Evolutionary conservation across 1,284 basidiomycete species (phyloP).

Genomic region (Trichosporon sp.): DNA sequence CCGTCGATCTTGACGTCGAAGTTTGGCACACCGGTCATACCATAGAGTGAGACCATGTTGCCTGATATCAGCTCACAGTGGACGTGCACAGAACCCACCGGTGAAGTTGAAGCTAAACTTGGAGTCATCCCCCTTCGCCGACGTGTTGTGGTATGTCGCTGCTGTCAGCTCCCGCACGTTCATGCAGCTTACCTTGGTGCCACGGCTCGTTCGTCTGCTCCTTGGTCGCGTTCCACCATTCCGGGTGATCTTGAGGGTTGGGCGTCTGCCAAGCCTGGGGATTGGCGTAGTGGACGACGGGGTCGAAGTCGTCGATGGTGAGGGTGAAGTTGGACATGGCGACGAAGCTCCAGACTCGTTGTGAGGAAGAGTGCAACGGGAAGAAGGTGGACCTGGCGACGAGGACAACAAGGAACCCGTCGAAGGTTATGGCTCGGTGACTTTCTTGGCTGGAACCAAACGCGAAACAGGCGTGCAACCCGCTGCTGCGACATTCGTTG

Average conservation of each 20-base stretch:
- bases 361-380: slow-evolving; percentile 15
- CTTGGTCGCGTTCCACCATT: slow-evolving; percentile 46
- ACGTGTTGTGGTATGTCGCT: slow-evolving; percentile 54
- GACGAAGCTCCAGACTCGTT: background rate
- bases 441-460: background rate
- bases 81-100: slow-evolving; percentile 23
- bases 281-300: slow-evolving; percentile 46
- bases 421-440: background rate
- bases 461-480: background rate
- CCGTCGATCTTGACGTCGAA: slow-evolving; percentile 50
- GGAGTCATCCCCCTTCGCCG: slow-evolving; percentile 33
- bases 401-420: background rate
- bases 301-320: slow-evolving; percentile 58
- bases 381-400: slow-evolving; percentile 5
- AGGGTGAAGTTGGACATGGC: slow-evolving; percentile 38
- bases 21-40: slow-evolving; percentile 36
- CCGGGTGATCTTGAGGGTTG: slow-evolving; percentile 52
- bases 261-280: slow-evolving; percentile 52
- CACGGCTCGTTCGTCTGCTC: slow-evolving; percentile 47
- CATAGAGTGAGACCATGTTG: slow-evolving; percentile 47
- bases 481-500: background rate
- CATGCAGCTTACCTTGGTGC: slow-evolving; percentile 47
- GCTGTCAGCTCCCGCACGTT: slow-evolving; percentile 25
- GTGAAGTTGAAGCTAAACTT: slow-evolving; percentile 49
- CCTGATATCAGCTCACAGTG: slow-evolving; percentile 12